These are phyloP conservation scores for Ilyonectria mors-panacis DNA, from an alignment of 2,329 filamentous ascomycete species.

Conservation along the genomic window DNA sequence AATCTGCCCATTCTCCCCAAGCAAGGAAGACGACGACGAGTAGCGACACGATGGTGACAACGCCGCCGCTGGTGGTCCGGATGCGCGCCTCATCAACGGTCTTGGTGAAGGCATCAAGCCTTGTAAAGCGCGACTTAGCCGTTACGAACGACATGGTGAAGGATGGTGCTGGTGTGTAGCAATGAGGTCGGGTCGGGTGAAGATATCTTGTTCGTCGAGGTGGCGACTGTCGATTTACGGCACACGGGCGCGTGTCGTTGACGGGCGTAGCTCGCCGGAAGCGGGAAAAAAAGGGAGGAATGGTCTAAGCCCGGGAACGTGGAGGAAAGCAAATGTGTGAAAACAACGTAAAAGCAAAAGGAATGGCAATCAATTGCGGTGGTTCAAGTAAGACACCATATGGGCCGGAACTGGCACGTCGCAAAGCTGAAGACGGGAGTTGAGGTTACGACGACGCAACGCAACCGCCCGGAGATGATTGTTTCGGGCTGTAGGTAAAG, in stretches of 20 bases:
- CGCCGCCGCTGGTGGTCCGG: slow-evolving; percentile 93
- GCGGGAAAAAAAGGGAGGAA: background rate
- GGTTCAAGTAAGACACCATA: slow-evolving; percentile 28
- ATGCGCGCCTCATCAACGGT: slow-evolving; percentile 98
- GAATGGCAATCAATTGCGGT: slow-evolving; percentile 24
- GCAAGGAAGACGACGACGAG: slow-evolving; percentile 90
- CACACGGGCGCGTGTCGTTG: background rate
- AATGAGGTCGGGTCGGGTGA: slow-evolving; percentile 23
- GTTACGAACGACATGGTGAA: slow-evolving; percentile 73
- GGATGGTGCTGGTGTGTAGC: slow-evolving; percentile 16
- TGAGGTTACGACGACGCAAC: slow-evolving; percentile 9
- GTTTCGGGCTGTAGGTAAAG: slow-evolving; percentile 22
- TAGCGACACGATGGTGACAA: slow-evolving; percentile 93
- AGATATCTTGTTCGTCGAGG: background rate
- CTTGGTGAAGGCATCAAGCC: slow-evolving; percentile 98
- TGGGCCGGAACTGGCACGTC: slow-evolving; percentile 20
- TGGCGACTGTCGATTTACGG: background rate
- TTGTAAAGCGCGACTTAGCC: slow-evolving; percentile 91
- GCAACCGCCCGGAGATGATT: slow-evolving; percentile 9
- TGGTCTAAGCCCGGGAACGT: slow-evolving; percentile 14
- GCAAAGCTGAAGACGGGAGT: slow-evolving; percentile 13
- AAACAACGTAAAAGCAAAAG: slow-evolving; percentile 1
- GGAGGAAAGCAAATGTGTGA: background rate
- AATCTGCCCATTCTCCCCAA: slow-evolving; percentile 97
- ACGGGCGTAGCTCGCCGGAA: background rate